Percentiles rank a stretch among this genome's conserved stretches.
These are phyloP conservation scores for Exserohilum rostratum DNA, from an alignment of 2,329 filamentous ascomycete genomes.

Conservation along the genomic window DNA sequence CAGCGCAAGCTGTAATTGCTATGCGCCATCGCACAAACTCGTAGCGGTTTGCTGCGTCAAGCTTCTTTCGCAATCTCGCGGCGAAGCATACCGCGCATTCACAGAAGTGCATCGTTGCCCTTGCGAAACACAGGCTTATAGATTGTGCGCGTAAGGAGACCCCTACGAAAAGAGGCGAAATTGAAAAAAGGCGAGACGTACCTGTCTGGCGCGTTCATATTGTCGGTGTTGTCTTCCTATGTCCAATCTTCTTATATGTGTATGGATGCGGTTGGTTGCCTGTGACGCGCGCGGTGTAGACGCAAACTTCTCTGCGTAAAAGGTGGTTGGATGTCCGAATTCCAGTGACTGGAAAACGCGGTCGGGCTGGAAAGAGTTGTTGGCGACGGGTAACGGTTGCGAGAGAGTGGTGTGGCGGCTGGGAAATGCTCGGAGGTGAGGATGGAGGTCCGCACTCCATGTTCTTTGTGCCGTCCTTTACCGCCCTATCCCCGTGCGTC, in stretches of 20 bases:
- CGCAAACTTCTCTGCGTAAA: background rate
- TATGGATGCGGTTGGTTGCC: constrained; percentile 4
- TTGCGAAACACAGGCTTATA: background rate
- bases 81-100: constrained; percentile 1
- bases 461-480: constrained; percentile 27
- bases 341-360: background rate
- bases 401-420: background rate
- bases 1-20: background rate
- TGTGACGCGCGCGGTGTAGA: constrained; percentile 2
- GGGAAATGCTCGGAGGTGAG: constrained; percentile 16
- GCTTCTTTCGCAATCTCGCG: constrained; percentile 2
- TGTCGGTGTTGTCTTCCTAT: constrained; percentile 17
- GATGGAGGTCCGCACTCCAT: constrained; percentile 10
- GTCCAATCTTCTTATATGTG: constrained; percentile 5
- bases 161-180: background rate
- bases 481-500: constrained; percentile 20
- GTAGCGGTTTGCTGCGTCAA: background rate
- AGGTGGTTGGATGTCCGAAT: background rate
- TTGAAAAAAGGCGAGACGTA: constrained; percentile 22
- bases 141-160: constrained; percentile 9
- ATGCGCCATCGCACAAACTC: background rate
- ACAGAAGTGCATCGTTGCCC: background rate
- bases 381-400: background rate
- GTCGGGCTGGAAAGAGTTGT: background rate
- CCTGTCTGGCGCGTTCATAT: constrained; percentile 49